Base-by-base conservation (phyloP, 2,329 filamentous ascomycete genomes). In the Pyricularia pennisetigena region DNA sequence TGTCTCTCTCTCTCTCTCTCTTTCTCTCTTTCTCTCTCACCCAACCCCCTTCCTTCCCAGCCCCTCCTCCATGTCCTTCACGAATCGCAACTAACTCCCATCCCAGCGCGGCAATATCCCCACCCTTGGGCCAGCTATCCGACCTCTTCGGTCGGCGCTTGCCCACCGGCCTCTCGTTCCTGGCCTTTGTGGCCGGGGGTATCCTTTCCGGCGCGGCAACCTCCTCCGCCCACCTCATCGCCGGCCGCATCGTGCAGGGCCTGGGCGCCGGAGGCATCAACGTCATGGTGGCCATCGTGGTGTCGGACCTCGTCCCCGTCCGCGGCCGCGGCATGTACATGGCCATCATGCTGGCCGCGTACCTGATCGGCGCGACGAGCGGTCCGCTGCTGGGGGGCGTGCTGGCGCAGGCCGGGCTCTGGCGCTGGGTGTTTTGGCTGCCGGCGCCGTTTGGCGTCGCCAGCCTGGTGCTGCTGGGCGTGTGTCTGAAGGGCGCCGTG, bases 401-500 rank as follows among this genome's bases (percentile, higher is more conserved):
- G 54, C 72, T 75, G 23, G 68, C 72, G 7, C 69, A 70, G 62
- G 66, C 68, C 61, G 69, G 72, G 12, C 63, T 66, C n/a, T 75
- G 74, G 74, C 73, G 74, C 65, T 75, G 74, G 77, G 73, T 80
- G 14, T 85, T 86, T 67, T 82, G 79, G 67, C 72, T 82, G 23
- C 81, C 81, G 69, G 71, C 82, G 3, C 81, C 80, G 26, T 28
- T 63, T 30, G 61, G 61, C 61, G 61, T 28, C 2, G 61, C 20
- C 61, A 5, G 26, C 6, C 4, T 63, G 61, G 61, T 63, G 29
- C 61, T 63, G 61, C 29, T 63, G 61, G 61, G 12, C 12, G 20
- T 63, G 14, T 49, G 16, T 16, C 12, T 63, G 5, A 16, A 30
- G 6, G 61, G 73, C 80, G 62, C 74, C 41, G 41, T 49, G 16